Evolutionary conservation across 148 eudicot genomes (phyloP), one percentile per base, ranked within the genome.

Genomic region (Camellia sinensis): DNA sequence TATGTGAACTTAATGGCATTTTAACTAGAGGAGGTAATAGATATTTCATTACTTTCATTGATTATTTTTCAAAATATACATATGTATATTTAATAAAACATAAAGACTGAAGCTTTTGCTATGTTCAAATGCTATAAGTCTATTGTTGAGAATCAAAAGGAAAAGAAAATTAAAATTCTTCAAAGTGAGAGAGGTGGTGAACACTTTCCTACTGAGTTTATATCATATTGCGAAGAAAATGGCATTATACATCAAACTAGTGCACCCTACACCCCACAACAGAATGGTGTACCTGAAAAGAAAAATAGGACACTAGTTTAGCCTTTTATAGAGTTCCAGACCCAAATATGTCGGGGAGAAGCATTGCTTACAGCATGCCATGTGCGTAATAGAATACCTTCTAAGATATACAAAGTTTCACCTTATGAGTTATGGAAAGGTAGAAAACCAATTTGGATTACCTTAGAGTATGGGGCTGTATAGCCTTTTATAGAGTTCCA

Each of bases 91-190:
- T 76, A 46, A 44, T 76, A 57, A 76, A 46, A 37, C 0, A 22
- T 43, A 76, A 76, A 53, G 79, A 76, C n/a, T n/a, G 48, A 76
- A 48, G 29, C 57, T 11, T 76, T 76, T 76, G 57, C 62, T 0
- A 40, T 64, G 19, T 37, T 19, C 14, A 4, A 48, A 7, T 7
- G 52, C 65, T 53, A 1, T 62, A 76, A 48, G 7, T 48, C 52
- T 3, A 15, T n/a, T n/a, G n/a, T n/a, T n/a, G n/a, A n/a, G n/a
- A n/a, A n/a, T n/a, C n/a, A 61, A 61, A 17, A 59, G 19, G 3
- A 63, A 46, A 15, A 48, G 3, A 76, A 76, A 18, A 76, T 76
- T 0, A 62, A 76, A 44, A n/a, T 76, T 6, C 7, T 62, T 41
- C 2, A 12, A 14, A 76, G 70, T 63, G 70, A 76, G 62, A 15